Conservation (phyloP, 2,329 filamentous ascomycete genomes). For the Monosporascus sp. region DNA sequence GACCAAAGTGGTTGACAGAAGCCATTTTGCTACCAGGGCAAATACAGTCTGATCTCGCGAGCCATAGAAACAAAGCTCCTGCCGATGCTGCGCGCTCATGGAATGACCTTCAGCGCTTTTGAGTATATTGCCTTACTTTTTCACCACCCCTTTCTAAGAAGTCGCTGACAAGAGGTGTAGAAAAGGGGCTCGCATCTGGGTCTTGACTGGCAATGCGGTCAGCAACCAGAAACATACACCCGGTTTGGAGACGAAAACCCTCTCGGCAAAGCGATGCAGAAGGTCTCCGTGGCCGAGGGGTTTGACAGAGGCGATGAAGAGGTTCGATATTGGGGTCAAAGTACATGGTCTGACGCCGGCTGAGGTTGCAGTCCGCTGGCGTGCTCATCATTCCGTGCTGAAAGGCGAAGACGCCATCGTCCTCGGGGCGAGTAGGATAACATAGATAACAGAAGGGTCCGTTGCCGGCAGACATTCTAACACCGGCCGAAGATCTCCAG, state of each 20-base stretch:
- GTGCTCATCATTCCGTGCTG: slow-evolving; percentile 26
- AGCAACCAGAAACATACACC: slow-evolving; percentile 20
- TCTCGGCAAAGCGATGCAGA: slow-evolving; percentile 16
- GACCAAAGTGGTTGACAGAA: slow-evolving; percentile 30
- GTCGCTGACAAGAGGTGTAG: not conserved
- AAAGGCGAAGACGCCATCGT: slow-evolving; percentile 26
- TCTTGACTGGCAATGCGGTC: slow-evolving; percentile 29
- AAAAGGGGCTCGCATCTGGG: slow-evolving; percentile 17
- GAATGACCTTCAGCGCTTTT: slow-evolving; percentile 14
- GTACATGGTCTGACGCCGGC: slow-evolving; percentile 21
- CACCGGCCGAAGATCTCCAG: slow-evolving; percentile 17
- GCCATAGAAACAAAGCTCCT: slow-evolving; percentile 31
- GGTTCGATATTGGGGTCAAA: slow-evolving; percentile 22
- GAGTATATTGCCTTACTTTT: not conserved
- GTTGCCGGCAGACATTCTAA: slow-evolving; percentile 20
- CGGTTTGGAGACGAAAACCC: slow-evolving; percentile 24
- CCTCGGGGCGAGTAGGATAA: slow-evolving; percentile 27
- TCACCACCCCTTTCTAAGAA: not conserved
- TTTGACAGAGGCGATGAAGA: slow-evolving; percentile 24
- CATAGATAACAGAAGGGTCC: slow-evolving; percentile 28
- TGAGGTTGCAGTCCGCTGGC: slow-evolving; percentile 32
- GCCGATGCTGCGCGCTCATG: slow-evolving; percentile 29
- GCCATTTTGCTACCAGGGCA: slow-evolving; percentile 35
- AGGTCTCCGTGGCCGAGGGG: slow-evolving; percentile 25
- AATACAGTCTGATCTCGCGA: slow-evolving; percentile 33